phyloP scores from a whole-genome alignment of 345 rosid species.

The Lepidium africanum region DNA sequence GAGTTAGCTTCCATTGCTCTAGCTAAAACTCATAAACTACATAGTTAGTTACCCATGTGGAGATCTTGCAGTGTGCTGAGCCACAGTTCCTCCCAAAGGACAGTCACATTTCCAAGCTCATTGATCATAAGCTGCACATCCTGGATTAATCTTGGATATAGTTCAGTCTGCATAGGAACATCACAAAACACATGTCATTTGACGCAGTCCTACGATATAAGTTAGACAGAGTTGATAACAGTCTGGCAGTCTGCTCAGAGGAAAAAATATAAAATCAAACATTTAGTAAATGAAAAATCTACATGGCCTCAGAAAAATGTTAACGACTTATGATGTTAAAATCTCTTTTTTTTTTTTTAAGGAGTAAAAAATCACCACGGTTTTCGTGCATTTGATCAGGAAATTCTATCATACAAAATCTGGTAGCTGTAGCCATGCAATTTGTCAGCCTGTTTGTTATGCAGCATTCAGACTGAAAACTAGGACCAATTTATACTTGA shows the following conservation, averaged over 20 bases:
- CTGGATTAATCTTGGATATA: conserved; percentile 79
- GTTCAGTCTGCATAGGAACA: conserved; percentile 55
- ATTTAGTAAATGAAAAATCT: background rate
- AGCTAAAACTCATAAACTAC: background rate
- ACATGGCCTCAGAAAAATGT: background rate
- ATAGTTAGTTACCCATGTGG: conserved; percentile 59
- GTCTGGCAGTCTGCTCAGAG: background rate
- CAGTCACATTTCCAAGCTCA: conserved; percentile 84
- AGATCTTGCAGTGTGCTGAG: conserved; percentile 95
- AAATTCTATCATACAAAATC: background rate
- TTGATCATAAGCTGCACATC: conserved; percentile 91
- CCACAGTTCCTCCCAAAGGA: conserved; percentile 98
- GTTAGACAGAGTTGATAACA: background rate
- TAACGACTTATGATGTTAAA: background rate
- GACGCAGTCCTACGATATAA: background rate
- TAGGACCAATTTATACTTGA: background rate
- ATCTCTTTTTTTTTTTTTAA: background rate
- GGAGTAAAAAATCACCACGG: background rate
- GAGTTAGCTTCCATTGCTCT: conserved; percentile 3
- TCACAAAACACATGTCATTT: conserved; percentile 2
- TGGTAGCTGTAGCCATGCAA: conserved; percentile 3
- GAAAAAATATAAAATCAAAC: background rate
- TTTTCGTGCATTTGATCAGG: background rate
- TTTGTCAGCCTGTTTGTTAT: background rate
- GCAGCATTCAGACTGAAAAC: background rate